phyloP scores from a whole-genome alignment of 768 basidiomycete species.

The Boletus rufocinnamomeus region DNA sequence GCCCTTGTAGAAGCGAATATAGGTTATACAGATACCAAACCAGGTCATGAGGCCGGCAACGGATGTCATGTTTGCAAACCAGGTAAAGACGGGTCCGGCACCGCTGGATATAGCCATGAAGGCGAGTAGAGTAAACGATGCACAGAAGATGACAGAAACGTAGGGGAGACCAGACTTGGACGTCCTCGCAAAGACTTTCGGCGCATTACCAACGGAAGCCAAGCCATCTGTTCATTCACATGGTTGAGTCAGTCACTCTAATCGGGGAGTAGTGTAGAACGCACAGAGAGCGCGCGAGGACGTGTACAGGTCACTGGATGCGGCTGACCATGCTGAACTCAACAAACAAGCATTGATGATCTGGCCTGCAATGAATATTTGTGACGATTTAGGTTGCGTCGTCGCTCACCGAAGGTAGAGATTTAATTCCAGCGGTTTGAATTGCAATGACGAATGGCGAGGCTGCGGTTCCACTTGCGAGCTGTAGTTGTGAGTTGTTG shows the following conservation, averaged over 20 bases:
- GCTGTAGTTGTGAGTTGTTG: conserved; percentile 53
- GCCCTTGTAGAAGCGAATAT: conserved; percentile 84
- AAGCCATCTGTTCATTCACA: conserved; percentile 62
- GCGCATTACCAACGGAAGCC: conserved; percentile 78
- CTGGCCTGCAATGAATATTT: conserved; percentile 34
- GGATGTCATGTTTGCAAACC: conserved; percentile 80
- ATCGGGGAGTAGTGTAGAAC: conserved; percentile 26
- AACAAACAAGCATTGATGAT: conserved; percentile 82
- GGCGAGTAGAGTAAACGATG: conserved; percentile 67
- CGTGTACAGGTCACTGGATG: conserved; percentile 86
- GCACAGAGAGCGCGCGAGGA: conserved; percentile 83
- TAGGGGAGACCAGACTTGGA: conserved; percentile 76
- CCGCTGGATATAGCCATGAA: conserved; percentile 76
- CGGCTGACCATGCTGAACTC: conserved; percentile 92
- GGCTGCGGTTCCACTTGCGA: conserved; percentile 58
- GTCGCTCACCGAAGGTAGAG: conserved; percentile 66
- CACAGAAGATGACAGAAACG: conserved; percentile 66
- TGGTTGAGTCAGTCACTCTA: background rate
- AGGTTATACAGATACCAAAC: conserved; percentile 76
- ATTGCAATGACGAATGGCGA: conserved; percentile 95
- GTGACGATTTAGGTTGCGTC: conserved; percentile 18
- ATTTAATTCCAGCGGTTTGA: conserved; percentile 79
- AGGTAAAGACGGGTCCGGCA: conserved; percentile 74
- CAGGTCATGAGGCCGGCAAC: conserved; percentile 74
- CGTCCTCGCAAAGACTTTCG: conserved; percentile 71